Conservation (phyloP, 371 early-diverging fungal genomes). For the Syncephalastrum contaminatum region DNA sequence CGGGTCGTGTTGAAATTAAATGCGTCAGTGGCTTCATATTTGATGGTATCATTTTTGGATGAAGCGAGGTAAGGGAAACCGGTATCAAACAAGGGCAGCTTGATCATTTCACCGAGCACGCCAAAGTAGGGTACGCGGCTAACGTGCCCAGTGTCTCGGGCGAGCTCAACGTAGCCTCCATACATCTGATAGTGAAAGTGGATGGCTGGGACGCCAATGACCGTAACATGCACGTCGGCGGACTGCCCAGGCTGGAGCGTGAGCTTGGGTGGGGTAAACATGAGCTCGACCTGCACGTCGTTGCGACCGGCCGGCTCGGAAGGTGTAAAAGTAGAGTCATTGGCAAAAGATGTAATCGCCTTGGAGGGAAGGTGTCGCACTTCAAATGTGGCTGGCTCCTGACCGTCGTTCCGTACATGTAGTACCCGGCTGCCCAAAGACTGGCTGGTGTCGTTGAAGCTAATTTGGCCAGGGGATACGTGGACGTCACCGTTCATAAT, state of each 20-base stretch:
- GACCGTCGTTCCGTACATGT: conserved; percentile 53
- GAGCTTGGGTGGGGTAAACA: conserved; percentile 26
- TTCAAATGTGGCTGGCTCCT: conserved; percentile 35
- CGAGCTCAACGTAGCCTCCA: conserved; percentile 41
- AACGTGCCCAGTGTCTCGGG: neutral
- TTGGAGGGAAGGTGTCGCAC: conserved; percentile 22
- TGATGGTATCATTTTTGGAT: conserved; percentile 3
- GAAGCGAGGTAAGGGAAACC: conserved; percentile 31
- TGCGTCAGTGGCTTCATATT: conserved; percentile 11
- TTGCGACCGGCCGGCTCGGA: conserved; percentile 22
- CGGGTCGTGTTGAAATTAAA: conserved; percentile 14
- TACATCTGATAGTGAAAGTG: conserved; percentile 36
- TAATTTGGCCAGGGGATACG: conserved; percentile 62
- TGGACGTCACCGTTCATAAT: conserved; percentile 30
- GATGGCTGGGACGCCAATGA: conserved; percentile 5
- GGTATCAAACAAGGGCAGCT: conserved; percentile 39
- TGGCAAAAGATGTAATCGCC: conserved; percentile 38
- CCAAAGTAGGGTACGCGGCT: conserved; percentile 58
- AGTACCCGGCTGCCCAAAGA: conserved; percentile 34
- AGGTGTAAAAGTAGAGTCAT: conserved; percentile 9
- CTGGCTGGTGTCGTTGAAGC: conserved; percentile 68
- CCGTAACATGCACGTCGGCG: conserved; percentile 31
- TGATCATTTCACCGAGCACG: conserved; percentile 46
- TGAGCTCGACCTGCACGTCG: conserved; percentile 29
- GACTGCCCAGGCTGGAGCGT: conserved; percentile 37